Conservation (phyloP, 306 rosid genomes). For the Prunus armeniaca region DNA sequence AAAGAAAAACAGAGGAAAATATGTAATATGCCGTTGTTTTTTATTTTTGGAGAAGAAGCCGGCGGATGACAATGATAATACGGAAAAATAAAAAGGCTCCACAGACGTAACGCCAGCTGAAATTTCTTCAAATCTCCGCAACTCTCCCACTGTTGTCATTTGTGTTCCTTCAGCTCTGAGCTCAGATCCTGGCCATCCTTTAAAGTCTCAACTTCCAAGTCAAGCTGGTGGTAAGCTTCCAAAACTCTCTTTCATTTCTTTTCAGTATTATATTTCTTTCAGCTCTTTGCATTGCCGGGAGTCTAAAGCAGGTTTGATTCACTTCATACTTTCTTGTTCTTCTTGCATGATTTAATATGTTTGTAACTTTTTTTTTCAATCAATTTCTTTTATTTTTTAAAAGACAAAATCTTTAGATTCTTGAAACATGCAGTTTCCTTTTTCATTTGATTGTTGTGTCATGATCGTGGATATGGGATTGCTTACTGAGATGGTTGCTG, state of each 20-base stretch:
- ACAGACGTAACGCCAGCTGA: not conserved
- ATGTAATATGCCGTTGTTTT: not conserved
- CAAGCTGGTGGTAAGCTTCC: not conserved
- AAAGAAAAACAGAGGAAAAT: not conserved
- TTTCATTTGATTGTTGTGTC: not conserved
- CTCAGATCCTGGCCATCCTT: constrained; percentile 12
- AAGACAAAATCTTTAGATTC: not conserved
- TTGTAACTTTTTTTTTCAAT: not conserved
- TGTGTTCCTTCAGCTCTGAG: not conserved
- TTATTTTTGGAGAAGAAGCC: not conserved
- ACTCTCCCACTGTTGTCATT: not conserved
- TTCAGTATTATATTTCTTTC: not conserved
- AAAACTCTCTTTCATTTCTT: not conserved
- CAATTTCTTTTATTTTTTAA: no score
- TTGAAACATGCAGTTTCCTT: not conserved
- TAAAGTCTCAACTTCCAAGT: not conserved
- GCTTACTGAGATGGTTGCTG: not conserved
- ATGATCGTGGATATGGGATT: not conserved
- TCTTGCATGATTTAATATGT: not conserved
- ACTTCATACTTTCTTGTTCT: not conserved
- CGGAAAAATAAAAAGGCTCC: not conserved
- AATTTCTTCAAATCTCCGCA: not conserved
- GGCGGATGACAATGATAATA: not conserved
- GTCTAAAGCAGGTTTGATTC: not conserved
- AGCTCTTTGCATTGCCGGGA: constrained; percentile 4